Evolutionary conservation across 306 rosid genomes (phyloP).

Genomic region (Citrullus mucosospermus): DNA sequence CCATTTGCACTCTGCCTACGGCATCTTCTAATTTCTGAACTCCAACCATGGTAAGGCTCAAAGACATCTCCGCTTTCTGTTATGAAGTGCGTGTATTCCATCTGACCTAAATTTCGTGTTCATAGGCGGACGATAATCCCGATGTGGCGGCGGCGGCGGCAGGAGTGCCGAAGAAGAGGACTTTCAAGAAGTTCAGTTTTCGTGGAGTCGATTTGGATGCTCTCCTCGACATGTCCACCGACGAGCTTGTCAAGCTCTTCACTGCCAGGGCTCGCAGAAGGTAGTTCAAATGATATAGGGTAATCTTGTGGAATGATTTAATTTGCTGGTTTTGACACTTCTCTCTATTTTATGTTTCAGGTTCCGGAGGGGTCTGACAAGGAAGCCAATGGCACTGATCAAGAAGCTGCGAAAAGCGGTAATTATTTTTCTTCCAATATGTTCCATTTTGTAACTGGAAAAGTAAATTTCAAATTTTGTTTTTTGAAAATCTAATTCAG

Average conservation of each 20-base stretch:
- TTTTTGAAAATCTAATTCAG: neutral
- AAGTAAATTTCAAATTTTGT: neutral
- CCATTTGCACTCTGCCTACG: neutral
- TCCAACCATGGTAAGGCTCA: conserved; percentile 24
- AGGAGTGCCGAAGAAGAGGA: conserved; percentile 66
- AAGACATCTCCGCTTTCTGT: too few species aligned
- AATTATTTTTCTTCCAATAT: neutral
- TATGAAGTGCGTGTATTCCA: neutral
- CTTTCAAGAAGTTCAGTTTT: conserved; percentile 85
- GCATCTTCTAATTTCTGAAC: conserved; percentile 4
- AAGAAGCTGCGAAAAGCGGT: conserved; percentile 98
- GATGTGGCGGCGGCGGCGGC: conserved; percentile 28
- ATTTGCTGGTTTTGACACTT: neutral
- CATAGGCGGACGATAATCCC: conserved; percentile 62
- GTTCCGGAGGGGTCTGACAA: conserved; percentile 83
- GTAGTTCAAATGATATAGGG: neutral
- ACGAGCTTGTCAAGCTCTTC: conserved; percentile 81
- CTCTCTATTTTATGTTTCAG: conserved; percentile 6
- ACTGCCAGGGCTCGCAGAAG: conserved; percentile 72
- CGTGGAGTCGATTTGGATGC: conserved; percentile 69
- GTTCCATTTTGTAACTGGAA: neutral
- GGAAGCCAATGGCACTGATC: conserved; percentile 92
- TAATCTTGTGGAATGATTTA: neutral
- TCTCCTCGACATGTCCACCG: conserved; percentile 69
- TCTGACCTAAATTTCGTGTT: neutral